Evolutionary conservation across 1,284 basidiomycete genomes (phyloP), one percentile per base, ranked within the genome.

Genomic region (Marasmius tenuissimus): DNA sequence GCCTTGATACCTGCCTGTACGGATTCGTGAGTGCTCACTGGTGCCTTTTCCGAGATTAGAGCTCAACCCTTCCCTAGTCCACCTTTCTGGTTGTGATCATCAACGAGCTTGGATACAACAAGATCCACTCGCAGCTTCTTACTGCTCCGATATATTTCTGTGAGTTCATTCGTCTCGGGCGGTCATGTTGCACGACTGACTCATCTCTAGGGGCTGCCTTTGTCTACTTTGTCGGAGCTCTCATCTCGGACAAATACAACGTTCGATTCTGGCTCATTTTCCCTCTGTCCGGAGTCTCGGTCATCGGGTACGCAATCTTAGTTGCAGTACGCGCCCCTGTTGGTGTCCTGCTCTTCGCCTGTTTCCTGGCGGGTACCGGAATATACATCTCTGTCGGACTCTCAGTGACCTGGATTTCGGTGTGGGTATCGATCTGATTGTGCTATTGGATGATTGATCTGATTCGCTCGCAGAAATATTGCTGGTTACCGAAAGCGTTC

Each of bases 81-180:
- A 54, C 52, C 4, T 54, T 54, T 34, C 16, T 54, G 33, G 52
- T 54, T 12, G 52, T 54, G 12, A 54, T 54, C 52, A 54, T 54
- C 34, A 54, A 54, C 8, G 34, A 54, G 16, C 20, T 54, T 3
- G 52, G 52, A 1, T 54, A 54, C 52, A 37, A 38, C 16, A n/a
- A 33, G 27, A 54, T 54, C 20, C n/a, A 37, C 12, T 54, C 52
- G 7, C 52, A 54, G 34, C 34, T 54, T 11, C 52, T 54, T 35
- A 54, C 52, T 14, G 52, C 52, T 35, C 52, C 52, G 12, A 54
- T 54, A 54, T 54, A 54, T 37, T 54, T 54, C 34, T 54, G 52
- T 54, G 5, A 54, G 34, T 10, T 37, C 35, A 35, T 33, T 11
- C 14, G 12, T 54, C 38, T n/a, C 3, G 10, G n/a, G 1, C 18